These are phyloP conservation scores for Candida fluviatilis DNA, from an alignment of 805 yeast species.

Conservation along the genomic window DNA sequence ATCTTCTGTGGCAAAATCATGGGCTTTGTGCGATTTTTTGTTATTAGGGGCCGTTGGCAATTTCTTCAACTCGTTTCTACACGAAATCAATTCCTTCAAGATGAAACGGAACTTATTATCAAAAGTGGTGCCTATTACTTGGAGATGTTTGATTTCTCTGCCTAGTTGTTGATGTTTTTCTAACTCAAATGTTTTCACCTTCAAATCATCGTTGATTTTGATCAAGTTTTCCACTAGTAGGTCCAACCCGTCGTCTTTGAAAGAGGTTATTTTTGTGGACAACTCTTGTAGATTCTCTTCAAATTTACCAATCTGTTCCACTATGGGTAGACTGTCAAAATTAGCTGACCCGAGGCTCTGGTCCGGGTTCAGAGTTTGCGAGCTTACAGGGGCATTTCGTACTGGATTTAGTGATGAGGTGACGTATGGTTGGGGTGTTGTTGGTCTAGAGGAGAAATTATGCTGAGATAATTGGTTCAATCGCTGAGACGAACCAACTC, in stretches of 20 bases:
- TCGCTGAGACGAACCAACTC: constrained; percentile 31
- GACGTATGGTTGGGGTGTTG: constrained; percentile 26
- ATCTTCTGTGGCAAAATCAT: constrained; percentile 27
- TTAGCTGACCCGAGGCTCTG: constrained; percentile 12
- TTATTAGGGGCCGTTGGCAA: constrained; percentile 31
- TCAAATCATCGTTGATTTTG: constrained; percentile 21
- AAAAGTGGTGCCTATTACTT: constrained; percentile 1
- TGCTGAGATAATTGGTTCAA: constrained; percentile 21
- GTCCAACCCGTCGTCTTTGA: constrained; percentile 26
- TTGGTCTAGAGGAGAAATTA: constrained; percentile 18
- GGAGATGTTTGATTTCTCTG: constrained; percentile 17
- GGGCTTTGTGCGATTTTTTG: constrained; percentile 15
- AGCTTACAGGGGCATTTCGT: constrained; percentile 22
- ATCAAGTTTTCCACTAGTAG: constrained; percentile 23
- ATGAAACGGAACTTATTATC: constrained; percentile 22
- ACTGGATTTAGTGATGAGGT: constrained; percentile 38
- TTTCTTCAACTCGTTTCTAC: constrained; percentile 26
- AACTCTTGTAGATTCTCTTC: constrained; percentile 25
- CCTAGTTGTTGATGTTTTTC: constrained; percentile 24
- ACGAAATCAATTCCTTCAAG: constrained; percentile 29
- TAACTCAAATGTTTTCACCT: constrained; percentile 20
- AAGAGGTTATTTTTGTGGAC: constrained; percentile 28
- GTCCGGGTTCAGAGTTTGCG: background rate
- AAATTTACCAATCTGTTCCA: constrained; percentile 25
- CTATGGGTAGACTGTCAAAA: constrained; percentile 31